Base-by-base conservation (phyloP, 164 flowering plant species). In the Nymphaea colorata region DNA sequence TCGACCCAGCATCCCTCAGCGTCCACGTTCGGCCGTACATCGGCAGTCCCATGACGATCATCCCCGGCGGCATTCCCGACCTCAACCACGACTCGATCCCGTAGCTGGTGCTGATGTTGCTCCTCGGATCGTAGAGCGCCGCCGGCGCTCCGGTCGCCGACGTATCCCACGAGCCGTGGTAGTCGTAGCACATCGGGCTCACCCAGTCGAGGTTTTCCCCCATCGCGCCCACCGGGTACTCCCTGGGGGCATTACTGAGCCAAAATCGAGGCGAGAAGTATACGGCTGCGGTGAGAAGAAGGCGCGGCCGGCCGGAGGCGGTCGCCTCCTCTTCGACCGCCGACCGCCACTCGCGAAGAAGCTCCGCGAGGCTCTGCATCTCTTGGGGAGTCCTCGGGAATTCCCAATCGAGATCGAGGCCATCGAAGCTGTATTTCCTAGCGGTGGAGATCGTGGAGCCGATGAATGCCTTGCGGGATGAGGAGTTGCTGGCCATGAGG, bases 381-480 rank as follows among this genome's bases (percentile, higher is more conserved):
- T 77, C 78, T 36, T 68, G 42, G 5, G 17, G 18, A 47, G 55
- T 72, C 5, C 3, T 25, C 0, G 82, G 82, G 57, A 53, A 77
- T 42, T 79, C 80, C 82, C 82, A 81, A 36, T 77, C 77, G 16
- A 81, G 76, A 17, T 79, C 80, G 6, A 79, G 68, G 5, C 80
- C 84, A 45, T 81, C 76, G 41, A 81, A 75, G 6, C 72, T 74
- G 61, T 71, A 73, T 3, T 64, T 57, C 41, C 82, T 68, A 3
- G 80, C 79, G 8, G 73, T 71, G 2, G 57, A 42, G 45, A 79
- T 66, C 3, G 80, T 68, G 41, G 84, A 77, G 1, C 36, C 18
- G 25, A 77, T 79, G 68, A 79, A 79, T 2, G 45, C 41, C 0
- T 64, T 68, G 10, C 84, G 79, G n/a, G 64, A 73, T 17, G 67